These are phyloP conservation scores for Leccinum pellstonianum DNA, from an alignment of 768 basidiomycete species.

Conservation along the genomic window DNA sequence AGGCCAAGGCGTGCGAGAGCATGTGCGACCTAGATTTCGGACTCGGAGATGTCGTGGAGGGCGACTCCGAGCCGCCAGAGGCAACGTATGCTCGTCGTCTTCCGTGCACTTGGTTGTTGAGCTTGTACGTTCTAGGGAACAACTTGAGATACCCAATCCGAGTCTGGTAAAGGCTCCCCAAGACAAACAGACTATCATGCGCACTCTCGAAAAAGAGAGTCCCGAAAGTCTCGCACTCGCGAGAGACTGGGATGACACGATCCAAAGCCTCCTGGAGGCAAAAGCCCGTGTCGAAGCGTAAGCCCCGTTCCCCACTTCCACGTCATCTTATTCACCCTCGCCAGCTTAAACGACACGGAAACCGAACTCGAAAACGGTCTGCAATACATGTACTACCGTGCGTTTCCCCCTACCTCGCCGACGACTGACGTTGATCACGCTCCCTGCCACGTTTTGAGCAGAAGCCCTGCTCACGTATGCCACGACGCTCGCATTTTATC, in stretches of 20 bases:
- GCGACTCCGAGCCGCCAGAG: slow-evolving; percentile 25
- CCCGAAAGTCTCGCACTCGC: slow-evolving; percentile 81
- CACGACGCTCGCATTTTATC: slow-evolving; percentile 88
- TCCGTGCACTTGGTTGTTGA: slow-evolving; percentile 7
- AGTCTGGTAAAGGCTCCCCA: slow-evolving; percentile 36
- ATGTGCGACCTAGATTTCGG: slow-evolving; percentile 85
- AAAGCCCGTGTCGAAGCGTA: slow-evolving; percentile 57
- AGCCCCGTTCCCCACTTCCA: slow-evolving; percentile 14
- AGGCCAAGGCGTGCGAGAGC: slow-evolving; percentile 67
- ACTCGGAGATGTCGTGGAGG: slow-evolving; percentile 57
- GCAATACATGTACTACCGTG: slow-evolving; percentile 86
- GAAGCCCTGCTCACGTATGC: slow-evolving; percentile 90
- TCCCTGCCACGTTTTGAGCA: slow-evolving; percentile 31
- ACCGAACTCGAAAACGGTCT: slow-evolving; percentile 66
- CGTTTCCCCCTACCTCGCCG: slow-evolving; percentile 35
- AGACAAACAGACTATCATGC: slow-evolving; percentile 60
- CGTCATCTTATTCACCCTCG: background rate
- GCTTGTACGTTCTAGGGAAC: slow-evolving; percentile 17
- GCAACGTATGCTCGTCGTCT: slow-evolving; percentile 26
- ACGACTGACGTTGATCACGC: background rate
- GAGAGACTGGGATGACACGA: slow-evolving; percentile 80
- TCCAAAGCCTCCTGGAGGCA: slow-evolving; percentile 48
- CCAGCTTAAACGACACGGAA: slow-evolving; percentile 49
- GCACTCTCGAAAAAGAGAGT: slow-evolving; percentile 69
- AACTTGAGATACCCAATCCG: slow-evolving; percentile 2